Base-by-base conservation (phyloP, 2,329 filamentous ascomycete species). In the Pseudocercospora cruenta region DNA sequence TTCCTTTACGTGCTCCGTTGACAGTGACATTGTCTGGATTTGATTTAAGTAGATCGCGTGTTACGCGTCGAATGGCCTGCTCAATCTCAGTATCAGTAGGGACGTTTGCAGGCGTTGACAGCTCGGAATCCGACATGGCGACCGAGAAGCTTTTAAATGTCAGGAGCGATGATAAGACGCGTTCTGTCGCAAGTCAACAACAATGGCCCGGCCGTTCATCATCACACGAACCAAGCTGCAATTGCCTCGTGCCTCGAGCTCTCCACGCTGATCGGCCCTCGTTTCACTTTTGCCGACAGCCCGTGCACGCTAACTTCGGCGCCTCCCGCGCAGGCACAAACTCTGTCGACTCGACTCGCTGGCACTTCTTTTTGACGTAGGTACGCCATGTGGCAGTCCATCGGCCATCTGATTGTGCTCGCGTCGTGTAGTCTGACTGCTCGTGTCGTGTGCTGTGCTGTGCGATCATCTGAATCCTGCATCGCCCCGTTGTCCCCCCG, bases 11-110 rank as follows among this genome's bases (percentile, higher is more conserved):
- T 59, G 88, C 83, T 62, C 81, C 80, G 68, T 87, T 88, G 60
- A 88, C 80, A 0, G 87, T 88, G 67, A 88, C 76, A 59, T 86
- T 82, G 5, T 86, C 82, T 33, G 77, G 74, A 21, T 85, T 77
- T 62, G 72, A 70, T 60, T 79, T 79, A 72, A 81, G 74, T 12
- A 80, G 74, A 2, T 76, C 71, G 54, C 78, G 74, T 43, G 84
- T 81, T 28, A 79, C 75, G 65, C 80, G 73, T 64, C 77, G 78
- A 12, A 85, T 73, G 26, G 77, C 78, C 58, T 73, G 68, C 51
- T 81, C 75, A 60, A 85, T 78, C 8, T 71, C 68, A 4, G 70
- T 70, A 60, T 82, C 77, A 12, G 78, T 74, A 9, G 78, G 80
- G 14, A 74, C 36, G 26, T 67, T 64, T 51, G 60, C 68, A 57